A percentile compares a stretch with the other conserved stretches of the same genome.
Evolutionary conservation across 345 rosid species (phyloP).

Genomic region (Syzygium grande): DNA sequence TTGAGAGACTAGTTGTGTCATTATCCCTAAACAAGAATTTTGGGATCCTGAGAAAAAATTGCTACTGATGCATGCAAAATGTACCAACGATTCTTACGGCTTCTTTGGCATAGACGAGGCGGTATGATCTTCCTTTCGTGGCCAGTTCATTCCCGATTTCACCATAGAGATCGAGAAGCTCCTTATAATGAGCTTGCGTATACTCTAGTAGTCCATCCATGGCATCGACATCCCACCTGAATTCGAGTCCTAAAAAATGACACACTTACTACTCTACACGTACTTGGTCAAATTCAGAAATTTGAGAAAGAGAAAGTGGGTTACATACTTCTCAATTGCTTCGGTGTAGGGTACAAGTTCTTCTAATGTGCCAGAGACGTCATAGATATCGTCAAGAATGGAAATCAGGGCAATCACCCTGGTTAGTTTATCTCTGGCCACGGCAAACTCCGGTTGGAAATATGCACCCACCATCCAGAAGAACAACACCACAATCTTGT

Average conservation of each 20-base stretch:
- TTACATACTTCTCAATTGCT: background rate
- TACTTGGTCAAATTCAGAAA: background rate
- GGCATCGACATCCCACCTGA: background rate
- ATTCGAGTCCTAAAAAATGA: background rate
- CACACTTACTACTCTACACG: no score
- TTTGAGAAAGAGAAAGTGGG: background rate
- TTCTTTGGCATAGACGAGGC: background rate
- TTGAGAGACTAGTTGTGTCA: no score
- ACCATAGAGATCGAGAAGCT: background rate
- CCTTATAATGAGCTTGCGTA: background rate
- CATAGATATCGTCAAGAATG: background rate
- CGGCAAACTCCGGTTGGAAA: slow-evolving; percentile 4
- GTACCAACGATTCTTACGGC: background rate
- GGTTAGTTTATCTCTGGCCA: background rate
- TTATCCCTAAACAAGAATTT: background rate
- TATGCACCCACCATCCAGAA: slow-evolving; percentile 4
- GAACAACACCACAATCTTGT: slow-evolving; percentile 1
- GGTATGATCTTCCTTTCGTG: background rate
- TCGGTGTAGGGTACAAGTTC: background rate
- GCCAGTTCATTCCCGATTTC: background rate
- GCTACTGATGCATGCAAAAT: background rate
- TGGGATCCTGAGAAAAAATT: background rate
- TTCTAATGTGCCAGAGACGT: background rate
- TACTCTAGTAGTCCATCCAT: background rate
- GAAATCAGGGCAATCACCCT: background rate